These are phyloP conservation scores for Carex littledalei DNA, from an alignment of 176 grass and related monocot species.

Conservation along the genomic window DNA sequence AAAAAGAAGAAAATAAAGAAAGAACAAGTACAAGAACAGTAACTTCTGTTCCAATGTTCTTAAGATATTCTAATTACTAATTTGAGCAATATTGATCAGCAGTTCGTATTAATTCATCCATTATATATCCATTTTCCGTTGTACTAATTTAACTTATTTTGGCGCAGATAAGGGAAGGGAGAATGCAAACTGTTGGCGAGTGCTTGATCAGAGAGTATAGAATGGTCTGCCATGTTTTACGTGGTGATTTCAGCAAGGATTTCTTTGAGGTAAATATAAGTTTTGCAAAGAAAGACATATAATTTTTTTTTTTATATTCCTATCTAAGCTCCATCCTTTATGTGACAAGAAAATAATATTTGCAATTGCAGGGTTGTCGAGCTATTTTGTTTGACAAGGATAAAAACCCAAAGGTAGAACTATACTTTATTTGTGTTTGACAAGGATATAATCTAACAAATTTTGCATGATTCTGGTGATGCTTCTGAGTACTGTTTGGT, in stretches of 20 bases:
- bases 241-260: constrained; percentile 82
- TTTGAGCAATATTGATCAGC: neutral
- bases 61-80: neutral
- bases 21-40: neutral
- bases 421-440: constrained; percentile 16
- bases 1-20: neutral
- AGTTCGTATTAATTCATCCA: neutral
- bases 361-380: constrained; percentile 66
- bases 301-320: too few species aligned
- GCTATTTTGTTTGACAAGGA: constrained; percentile 87
- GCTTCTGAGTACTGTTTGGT: neutral
- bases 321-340: neutral
- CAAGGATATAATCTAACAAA: neutral
- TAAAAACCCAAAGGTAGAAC: constrained; percentile 75
- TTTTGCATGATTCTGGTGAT: neutral
- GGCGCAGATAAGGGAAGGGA: constrained; percentile 83
- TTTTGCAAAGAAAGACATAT: neutral
- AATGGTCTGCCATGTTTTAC: constrained; percentile 85
- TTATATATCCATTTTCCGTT: neutral
- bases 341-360: constrained; percentile 18
- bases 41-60: neutral
- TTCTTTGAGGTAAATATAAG: constrained; percentile 67
- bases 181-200: constrained; percentile 60
- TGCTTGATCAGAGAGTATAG: constrained; percentile 87
- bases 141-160: neutral